Conservation (phyloP, 2,329 filamentous ascomycete species). For the Cercospora brassicicola region DNA sequence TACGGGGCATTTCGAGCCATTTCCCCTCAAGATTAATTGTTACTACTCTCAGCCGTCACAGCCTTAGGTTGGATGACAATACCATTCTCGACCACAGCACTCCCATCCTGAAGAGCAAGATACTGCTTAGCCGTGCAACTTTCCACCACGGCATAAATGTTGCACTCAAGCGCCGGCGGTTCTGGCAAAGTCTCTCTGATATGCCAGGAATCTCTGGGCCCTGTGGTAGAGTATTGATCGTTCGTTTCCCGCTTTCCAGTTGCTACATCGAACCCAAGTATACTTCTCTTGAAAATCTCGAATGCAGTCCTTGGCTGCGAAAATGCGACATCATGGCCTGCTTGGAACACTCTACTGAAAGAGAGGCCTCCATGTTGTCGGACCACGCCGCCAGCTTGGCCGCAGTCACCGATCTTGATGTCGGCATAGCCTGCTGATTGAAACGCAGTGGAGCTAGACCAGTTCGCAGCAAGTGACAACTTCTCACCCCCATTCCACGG, state of each 20-base stretch:
- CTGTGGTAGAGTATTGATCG: slow-evolving; percentile 44
- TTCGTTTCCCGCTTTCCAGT: slow-evolving; percentile 51
- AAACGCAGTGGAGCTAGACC: slow-evolving; percentile 27
- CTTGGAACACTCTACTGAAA: slow-evolving; percentile 40
- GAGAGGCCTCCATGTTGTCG: slow-evolving; percentile 40
- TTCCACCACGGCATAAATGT: slow-evolving; percentile 42
- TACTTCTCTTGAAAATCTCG: slow-evolving; percentile 55
- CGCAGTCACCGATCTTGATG: slow-evolving; percentile 32
- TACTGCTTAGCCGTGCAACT: slow-evolving; percentile 51
- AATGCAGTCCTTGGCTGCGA: slow-evolving; percentile 59
- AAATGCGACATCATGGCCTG: slow-evolving; percentile 33
- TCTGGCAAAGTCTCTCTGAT: slow-evolving; percentile 50
- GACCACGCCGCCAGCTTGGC: slow-evolving; percentile 34
- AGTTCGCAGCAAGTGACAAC: slow-evolving; percentile 33
- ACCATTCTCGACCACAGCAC: slow-evolving; percentile 50
- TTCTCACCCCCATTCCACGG: slow-evolving; percentile 36
- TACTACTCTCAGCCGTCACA: background rate
- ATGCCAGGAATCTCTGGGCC: slow-evolving; percentile 44
- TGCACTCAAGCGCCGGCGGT: slow-evolving; percentile 43
- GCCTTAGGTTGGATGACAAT: slow-evolving; percentile 38
- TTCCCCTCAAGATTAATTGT: background rate
- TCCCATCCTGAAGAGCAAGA: slow-evolving; percentile 46
- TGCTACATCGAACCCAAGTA: slow-evolving; percentile 55
- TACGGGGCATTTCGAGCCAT: background rate
- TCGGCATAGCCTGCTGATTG: slow-evolving; percentile 36